A percentile compares a stretch with the other conserved stretches of the same genome.
Conservation (phyloP, 2,329 filamentous ascomycete species). For the Colletotrichum sp. region DNA sequence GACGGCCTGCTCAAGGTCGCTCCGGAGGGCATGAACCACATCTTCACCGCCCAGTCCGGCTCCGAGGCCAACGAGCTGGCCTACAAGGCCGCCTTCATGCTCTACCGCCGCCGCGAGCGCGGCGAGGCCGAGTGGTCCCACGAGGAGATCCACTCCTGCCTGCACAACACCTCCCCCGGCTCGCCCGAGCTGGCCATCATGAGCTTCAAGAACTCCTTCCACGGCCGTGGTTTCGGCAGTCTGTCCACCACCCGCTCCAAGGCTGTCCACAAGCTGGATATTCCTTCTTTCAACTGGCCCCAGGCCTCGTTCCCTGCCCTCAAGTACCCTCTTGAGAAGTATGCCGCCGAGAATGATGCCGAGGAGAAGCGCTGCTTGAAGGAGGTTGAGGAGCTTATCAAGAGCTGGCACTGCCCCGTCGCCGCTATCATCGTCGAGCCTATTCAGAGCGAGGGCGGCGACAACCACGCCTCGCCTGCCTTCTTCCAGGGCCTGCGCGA, state of each 20-base stretch:
- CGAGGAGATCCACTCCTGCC: conserved; percentile 70
- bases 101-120: conserved; percentile 73
- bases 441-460: conserved; percentile 83
- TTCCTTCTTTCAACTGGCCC: conserved; percentile 88
- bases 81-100: conserved; percentile 89
- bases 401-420: conserved; percentile 69
- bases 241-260: conserved; percentile 83
- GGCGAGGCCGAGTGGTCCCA: conserved; percentile 74
- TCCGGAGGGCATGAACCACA: conserved; percentile 76
- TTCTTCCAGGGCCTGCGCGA: conserved; percentile 81
- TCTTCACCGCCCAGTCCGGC: conserved; percentile 81
- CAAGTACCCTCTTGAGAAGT: conserved; percentile 77
- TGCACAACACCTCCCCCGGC: conserved; percentile 76
- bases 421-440: conserved; percentile 80
- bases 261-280: conserved; percentile 85
- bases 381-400: conserved; percentile 75
- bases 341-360: conserved; percentile 70
- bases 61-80: conserved; percentile 86
- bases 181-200: conserved; percentile 78
- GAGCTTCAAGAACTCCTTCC: conserved; percentile 80
- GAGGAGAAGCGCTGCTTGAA: conserved; percentile 77
- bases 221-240: conserved; percentile 80
- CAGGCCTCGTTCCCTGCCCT: conserved; percentile 80
- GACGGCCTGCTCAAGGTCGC: conserved; percentile 75
- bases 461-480: conserved; percentile 80